These are phyloP conservation scores for Scleroderma bovista DNA, from an alignment of 768 basidiomycete species.

Conservation along the genomic window DNA sequence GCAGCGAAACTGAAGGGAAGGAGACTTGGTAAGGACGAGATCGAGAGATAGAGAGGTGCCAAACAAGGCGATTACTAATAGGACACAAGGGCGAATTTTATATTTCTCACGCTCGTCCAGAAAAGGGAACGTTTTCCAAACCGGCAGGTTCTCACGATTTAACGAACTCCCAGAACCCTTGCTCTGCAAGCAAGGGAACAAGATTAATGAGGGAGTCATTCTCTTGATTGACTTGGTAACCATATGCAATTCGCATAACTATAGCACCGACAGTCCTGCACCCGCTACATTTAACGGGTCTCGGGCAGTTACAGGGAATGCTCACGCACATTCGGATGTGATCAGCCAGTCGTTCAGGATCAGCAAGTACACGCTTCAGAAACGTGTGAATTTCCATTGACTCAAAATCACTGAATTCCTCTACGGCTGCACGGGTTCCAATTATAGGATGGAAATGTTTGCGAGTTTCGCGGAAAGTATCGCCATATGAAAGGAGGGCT, in stretches of 20 bases:
- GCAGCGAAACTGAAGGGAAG: no score
- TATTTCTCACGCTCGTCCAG: no score
- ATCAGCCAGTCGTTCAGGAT: background rate
- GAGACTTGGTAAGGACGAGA: no score
- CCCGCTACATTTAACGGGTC: background rate
- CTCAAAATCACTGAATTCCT: background rate
- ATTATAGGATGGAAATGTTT: conserved; percentile 1
- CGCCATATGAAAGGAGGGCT: conserved; percentile 1
- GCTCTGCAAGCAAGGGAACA: no score
- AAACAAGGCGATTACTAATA: no score
- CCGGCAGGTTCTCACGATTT: no score
- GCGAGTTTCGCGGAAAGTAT: conserved; percentile 1
- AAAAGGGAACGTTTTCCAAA: no score
- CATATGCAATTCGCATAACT: conserved; percentile 33
- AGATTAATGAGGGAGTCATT: conserved; percentile 21
- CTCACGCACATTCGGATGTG: conserved; percentile 1
- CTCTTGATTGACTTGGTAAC: conserved; percentile 28
- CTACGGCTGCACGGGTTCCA: conserved; percentile 1
- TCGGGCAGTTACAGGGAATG: background rate
- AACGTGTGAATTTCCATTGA: background rate
- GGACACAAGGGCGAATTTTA: no score
- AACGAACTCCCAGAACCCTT: no score
- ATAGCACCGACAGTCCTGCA: conserved; percentile 11
- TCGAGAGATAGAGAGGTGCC: no score
- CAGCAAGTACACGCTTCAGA: conserved; percentile 1